Evolutionary conservation across 306 rosid species (phyloP).

Genomic region (Amphicarpaea edgeworthii): DNA sequence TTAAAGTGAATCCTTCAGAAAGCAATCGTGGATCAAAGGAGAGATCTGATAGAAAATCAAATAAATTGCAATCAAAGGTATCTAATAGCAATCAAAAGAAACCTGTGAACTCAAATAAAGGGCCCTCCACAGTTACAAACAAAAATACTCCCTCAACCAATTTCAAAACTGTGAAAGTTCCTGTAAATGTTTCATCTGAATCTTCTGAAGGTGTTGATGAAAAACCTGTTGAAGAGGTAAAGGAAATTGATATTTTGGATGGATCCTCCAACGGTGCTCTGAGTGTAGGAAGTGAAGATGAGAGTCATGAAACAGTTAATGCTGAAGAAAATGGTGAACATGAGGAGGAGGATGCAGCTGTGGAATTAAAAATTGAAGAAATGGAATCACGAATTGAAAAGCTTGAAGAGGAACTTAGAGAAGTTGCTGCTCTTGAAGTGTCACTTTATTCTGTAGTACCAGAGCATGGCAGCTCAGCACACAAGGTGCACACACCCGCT

Average conservation of each 20-base stretch:
- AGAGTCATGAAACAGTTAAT: slow-evolving; percentile 46
- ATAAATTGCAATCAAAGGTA: slow-evolving; percentile 54
- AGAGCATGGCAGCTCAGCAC: slow-evolving; percentile 97
- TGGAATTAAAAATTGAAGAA: slow-evolving; percentile 67
- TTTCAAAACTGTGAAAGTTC: slow-evolving; percentile 54
- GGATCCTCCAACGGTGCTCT: slow-evolving; percentile 61
- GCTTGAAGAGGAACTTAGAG: slow-evolving; percentile 96
- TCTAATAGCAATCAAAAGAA: slow-evolving; percentile 54
- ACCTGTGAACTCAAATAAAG: slow-evolving; percentile 51
- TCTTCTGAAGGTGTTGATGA: slow-evolving; percentile 71
- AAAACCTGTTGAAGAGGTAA: slow-evolving; percentile 55
- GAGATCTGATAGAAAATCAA: slow-evolving; percentile 46
- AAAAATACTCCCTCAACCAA: slow-evolving; percentile 49
- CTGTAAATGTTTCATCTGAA: slow-evolving; percentile 59
- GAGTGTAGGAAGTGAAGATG: slow-evolving; percentile 56
- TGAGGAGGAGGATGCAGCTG: slow-evolving; percentile 47
- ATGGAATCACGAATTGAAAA: slow-evolving; percentile 82
- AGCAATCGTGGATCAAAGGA: slow-evolving; percentile 57
- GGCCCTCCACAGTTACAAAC: slow-evolving; percentile 48
- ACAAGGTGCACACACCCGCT: slow-evolving; percentile 98
- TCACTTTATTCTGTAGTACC: slow-evolving; percentile 91
- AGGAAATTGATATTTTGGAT: slow-evolving; percentile 59
- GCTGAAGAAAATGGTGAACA: slow-evolving; percentile 62
- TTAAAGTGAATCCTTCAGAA: slow-evolving; percentile 53
- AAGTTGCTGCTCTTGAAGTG: slow-evolving; percentile 98